Conservation (phyloP, 2,329 filamentous ascomycete genomes). For the Colletotrichum sp. region DNA sequence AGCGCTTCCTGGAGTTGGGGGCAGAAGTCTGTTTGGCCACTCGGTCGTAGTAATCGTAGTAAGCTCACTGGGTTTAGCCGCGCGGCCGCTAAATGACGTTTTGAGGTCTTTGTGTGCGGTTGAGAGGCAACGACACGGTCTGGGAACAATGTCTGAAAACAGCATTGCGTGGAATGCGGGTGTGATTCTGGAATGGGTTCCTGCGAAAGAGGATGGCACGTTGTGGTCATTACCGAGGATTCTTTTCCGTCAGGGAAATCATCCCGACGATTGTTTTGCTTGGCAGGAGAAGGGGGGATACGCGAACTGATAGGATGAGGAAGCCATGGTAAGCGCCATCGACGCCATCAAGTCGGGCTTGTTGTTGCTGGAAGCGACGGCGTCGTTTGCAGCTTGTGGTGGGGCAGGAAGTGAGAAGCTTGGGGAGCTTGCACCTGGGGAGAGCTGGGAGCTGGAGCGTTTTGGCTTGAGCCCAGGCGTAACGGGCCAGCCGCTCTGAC, state of each 20-base stretch:
- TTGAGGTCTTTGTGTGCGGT: background rate
- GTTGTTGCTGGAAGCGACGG: background rate
- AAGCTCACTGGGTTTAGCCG: background rate
- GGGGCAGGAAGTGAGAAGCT: background rate
- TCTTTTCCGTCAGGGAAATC: background rate
- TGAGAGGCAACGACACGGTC: background rate
- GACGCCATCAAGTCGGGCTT: background rate
- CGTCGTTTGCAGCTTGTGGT: slow-evolving; percentile 2
- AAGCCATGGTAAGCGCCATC: background rate
- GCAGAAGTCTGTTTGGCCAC: background rate
- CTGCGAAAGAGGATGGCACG: background rate
- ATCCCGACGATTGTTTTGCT: background rate
- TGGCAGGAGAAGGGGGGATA: background rate
- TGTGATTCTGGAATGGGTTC: background rate
- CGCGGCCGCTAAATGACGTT: background rate
- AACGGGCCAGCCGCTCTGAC: slow-evolving; percentile 8
- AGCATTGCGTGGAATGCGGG: background rate
- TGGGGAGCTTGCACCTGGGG: background rate
- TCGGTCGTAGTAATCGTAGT: background rate
- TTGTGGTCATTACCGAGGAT: background rate
- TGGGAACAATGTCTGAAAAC: background rate
- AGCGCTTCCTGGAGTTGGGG: background rate
- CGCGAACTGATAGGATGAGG: background rate
- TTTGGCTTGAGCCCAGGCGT: slow-evolving; percentile 2
- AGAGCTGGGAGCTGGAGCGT: background rate